Evolutionary conservation across 345 rosid species (phyloP), one percentile per base, ranked within the genome.

Genomic region (Gossypium australe): DNA sequence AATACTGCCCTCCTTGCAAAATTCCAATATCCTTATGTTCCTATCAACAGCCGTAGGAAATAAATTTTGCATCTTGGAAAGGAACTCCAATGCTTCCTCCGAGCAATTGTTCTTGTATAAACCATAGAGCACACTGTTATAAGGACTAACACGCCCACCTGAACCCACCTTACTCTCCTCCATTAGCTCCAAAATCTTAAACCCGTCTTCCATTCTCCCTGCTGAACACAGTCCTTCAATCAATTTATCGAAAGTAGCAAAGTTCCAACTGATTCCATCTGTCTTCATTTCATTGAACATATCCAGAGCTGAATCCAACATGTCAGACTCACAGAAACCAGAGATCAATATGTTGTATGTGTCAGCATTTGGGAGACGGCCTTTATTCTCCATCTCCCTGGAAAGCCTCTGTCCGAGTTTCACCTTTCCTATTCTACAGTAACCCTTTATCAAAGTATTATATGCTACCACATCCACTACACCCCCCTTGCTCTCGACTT

Each of bases 321-420:
- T 85, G 38, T 87, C 80, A 18, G 71, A 61, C 20, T 84, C 83
- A 56, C 88, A 92, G 73, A 82, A 91, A 25, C 97, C 94, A 18
- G 84, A 70, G 27, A 94, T 91, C 77, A 92, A 79, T 76, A 73
- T 61, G 71, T 91, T 92, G 74, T 89, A 91, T 9, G 95, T 86
- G 65, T 89, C 92, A 4, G 71, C 90, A 81, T 89, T 91, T 5
- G 96, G 88, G 77, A 94, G 90, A 68, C 94, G 84, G 5, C 97
- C 97, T 43, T 87, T 89, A 47, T 81, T 79, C 80, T 92, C 97
- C 97, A 94, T 92, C 85, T 87, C 90, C 72, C 83, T 83, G 69
- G 91, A 75, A 75, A 90, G 86, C 8, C 85, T 67, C 49, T 47
- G 79, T 44, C 90, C 95, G 1, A 86, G 87, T 83, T 81, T 89